Percentiles rank a stretch among this genome's conserved stretches.
Conservation (phyloP, 768 basidiomycete genomes). For the Lactarius sanguifluus region DNA sequence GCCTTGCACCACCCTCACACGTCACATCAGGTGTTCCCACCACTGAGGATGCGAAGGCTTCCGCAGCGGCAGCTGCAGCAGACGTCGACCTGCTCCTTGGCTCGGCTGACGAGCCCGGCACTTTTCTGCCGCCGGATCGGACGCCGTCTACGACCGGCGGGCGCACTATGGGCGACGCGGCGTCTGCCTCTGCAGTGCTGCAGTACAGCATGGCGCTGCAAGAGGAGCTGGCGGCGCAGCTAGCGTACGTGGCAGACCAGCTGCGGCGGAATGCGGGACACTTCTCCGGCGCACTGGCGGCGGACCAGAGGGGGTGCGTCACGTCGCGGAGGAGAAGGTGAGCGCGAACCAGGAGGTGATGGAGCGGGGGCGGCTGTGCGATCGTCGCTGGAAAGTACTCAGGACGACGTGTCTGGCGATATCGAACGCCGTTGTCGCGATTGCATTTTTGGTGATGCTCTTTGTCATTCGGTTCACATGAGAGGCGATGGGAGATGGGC, state of each 20-base stretch:
- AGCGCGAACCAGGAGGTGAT: too few relatives aligned
- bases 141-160: not conserved
- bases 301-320: slow-evolving; percentile 31
- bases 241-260: slow-evolving; percentile 60
- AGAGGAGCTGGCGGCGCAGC: slow-evolving; percentile 44
- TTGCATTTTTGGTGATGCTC: slow-evolving; percentile 73
- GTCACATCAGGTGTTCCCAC: slow-evolving; percentile 24
- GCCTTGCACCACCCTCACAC: slow-evolving; percentile 27
- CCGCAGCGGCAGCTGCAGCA: not conserved
- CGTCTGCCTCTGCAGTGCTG: slow-evolving; percentile 41
- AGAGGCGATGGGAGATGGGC: slow-evolving; percentile 5
- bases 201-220: too few relatives aligned
- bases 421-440: slow-evolving; percentile 66
- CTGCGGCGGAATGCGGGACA: too few relatives aligned
- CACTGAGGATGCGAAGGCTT: not conserved
- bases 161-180: slow-evolving; percentile 29
- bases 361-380: too few relatives aligned
- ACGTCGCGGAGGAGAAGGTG: too few relatives aligned
- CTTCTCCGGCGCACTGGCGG: too few relatives aligned
- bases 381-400: slow-evolving; percentile 45
- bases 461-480: slow-evolving; percentile 66
- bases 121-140: slow-evolving; percentile 34
- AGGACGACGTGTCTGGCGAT: slow-evolving; percentile 56
- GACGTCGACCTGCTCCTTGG: slow-evolving; percentile 19
- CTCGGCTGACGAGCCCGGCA: slow-evolving; percentile 32